Evolutionary conservation across 495 filamentous ascomycete species (phyloP).

Genomic region (Arthonia radiata): DNA sequence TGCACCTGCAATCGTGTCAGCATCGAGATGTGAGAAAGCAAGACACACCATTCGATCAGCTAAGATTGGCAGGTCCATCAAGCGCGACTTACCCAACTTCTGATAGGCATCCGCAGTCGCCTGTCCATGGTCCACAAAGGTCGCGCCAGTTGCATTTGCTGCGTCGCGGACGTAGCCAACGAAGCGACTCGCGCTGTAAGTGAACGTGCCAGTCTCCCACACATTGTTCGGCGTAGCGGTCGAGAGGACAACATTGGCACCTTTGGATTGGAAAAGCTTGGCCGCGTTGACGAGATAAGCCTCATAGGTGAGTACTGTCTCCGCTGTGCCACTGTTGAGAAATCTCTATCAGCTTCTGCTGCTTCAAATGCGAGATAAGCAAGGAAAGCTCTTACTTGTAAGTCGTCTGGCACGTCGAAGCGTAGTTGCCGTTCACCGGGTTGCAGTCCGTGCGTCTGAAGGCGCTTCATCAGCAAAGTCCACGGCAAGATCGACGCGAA

Average conservation of each 20-base stretch:
- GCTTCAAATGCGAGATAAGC: background rate
- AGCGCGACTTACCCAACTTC: no score
- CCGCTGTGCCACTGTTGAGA: slow-evolving; percentile 14
- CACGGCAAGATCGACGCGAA: no score
- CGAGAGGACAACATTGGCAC: slow-evolving; percentile 35
- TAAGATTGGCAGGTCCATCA: no score
- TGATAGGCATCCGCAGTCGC: slow-evolving; percentile 28
- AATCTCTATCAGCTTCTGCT: no score
- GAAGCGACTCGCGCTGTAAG: slow-evolving; percentile 21
- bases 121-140: slow-evolving; percentile 36
- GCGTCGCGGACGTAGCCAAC: slow-evolving; percentile 25
- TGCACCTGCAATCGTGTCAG: no score
- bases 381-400: slow-evolving; percentile 12
- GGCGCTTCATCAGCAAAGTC: no score
- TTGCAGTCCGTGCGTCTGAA: slow-evolving; percentile 32
- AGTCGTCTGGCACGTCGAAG: slow-evolving; percentile 26
- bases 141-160: slow-evolving; percentile 18
- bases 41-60: no score
- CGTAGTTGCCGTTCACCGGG: slow-evolving; percentile 25
- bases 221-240: slow-evolving; percentile 37
- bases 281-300: slow-evolving; percentile 31
- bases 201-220: slow-evolving; percentile 30
- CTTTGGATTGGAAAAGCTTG: slow-evolving; percentile 25
- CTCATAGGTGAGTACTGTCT: slow-evolving; percentile 31
- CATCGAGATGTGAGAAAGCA: no score